These are phyloP conservation scores for Fusarium drepaniforme DNA, from an alignment of 2,329 filamentous ascomycete species.

Conservation along the genomic window DNA sequence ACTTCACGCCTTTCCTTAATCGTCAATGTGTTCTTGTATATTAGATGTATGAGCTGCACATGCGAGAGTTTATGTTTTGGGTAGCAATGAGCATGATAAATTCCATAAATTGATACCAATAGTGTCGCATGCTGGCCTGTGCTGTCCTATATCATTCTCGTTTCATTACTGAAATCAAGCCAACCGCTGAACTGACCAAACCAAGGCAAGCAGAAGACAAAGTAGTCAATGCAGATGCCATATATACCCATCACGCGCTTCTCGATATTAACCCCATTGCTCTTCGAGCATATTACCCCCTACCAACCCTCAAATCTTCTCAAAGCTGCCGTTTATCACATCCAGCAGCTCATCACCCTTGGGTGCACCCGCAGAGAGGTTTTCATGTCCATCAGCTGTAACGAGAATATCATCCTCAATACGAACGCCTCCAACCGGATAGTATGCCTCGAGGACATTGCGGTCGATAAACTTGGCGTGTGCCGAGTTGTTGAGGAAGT, in stretches of 20 bases:
- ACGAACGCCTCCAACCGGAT: conserved; percentile 86
- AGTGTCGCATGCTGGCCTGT: neutral
- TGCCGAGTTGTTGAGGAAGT: conserved; percentile 69
- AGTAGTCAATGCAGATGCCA: neutral
- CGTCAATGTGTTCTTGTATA: conserved; percentile 35
- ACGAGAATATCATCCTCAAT: conserved; percentile 94
- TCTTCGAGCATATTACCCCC: neutral
- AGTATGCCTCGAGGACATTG: conserved; percentile 75
- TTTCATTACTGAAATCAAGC: neutral
- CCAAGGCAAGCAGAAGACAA: neutral
- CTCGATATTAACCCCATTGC: neutral
- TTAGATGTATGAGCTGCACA: conserved; percentile 32
- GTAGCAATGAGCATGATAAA: conserved; percentile 39
- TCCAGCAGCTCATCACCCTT: conserved; percentile 80
- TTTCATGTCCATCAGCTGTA: conserved; percentile 82
- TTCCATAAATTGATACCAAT: conserved; percentile 22
- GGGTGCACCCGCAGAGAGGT: conserved; percentile 79
- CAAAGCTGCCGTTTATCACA: conserved; percentile 62
- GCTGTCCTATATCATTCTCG: conserved; percentile 9
- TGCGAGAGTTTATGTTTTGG: conserved; percentile 29
- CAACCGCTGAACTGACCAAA: neutral
- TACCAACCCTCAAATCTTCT: conserved; percentile 35
- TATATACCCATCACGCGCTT: conserved; percentile 3
- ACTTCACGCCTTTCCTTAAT: conserved; percentile 16
- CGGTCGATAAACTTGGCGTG: conserved; percentile 75